Evolutionary conservation across 75 land plant genomes (phyloP).

Genomic region (Cupressus sempervirens): DNA sequence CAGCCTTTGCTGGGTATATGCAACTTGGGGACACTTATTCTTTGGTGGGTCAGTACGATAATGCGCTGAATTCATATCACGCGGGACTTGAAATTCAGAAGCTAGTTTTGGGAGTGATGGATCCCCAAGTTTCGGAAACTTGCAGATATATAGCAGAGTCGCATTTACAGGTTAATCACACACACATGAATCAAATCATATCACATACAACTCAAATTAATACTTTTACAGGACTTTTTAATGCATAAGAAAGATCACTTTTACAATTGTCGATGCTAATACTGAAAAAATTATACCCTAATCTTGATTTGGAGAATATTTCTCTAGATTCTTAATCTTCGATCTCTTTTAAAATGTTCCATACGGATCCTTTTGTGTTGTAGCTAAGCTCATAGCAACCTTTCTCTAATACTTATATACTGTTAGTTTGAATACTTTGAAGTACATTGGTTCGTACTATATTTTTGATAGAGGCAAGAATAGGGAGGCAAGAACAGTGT

Average conservation of each 20-base stretch:
- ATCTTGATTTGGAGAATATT: neutral
- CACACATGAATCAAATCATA: neutral
- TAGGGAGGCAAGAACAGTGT: too few species aligned
- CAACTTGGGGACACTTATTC: slow-evolving; percentile 38
- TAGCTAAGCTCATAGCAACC: neutral
- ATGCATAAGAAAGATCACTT: neutral
- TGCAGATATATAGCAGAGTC: slow-evolving; percentile 40
- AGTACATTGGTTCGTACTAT: too few species aligned
- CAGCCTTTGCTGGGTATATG: slow-evolving; percentile 39
- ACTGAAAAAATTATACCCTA: neutral
- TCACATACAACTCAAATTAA: neutral
- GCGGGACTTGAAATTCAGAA: slow-evolving; percentile 32
- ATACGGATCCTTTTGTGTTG: neutral
- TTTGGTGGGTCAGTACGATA: slow-evolving; percentile 15
- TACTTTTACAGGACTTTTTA: neutral
- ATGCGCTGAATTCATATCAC: slow-evolving; percentile 25
- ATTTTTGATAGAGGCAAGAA: too few species aligned
- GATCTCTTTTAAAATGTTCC: neutral
- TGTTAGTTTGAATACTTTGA: too few species aligned
- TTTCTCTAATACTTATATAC: too few species aligned
- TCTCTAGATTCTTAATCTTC: neutral
- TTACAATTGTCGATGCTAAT: neutral
- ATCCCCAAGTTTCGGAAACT: slow-evolving; percentile 37
- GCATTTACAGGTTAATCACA: slow-evolving; percentile 29
- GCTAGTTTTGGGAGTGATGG: slow-evolving; percentile 26